Evolutionary conservation across 139 green algal species (phyloP).

Genomic region (Chlamydomonas sp.): DNA sequence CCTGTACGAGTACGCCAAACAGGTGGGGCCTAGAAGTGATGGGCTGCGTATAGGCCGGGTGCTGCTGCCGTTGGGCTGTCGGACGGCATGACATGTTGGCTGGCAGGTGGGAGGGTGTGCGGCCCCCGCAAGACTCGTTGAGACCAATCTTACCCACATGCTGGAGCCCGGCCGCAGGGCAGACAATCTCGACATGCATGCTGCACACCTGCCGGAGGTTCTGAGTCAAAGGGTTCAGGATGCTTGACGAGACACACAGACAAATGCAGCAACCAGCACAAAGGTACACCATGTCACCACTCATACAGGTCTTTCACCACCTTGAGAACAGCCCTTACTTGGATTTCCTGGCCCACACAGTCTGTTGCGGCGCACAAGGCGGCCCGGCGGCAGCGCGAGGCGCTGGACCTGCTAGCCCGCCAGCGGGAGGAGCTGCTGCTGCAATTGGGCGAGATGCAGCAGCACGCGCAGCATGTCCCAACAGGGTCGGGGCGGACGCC

Average conservation of each 20-base stretch:
- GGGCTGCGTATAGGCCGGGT: constrained; percentile 5
- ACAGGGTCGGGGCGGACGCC: too few species aligned
- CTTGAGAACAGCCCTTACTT: not conserved
- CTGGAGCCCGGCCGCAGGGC: too few species aligned
- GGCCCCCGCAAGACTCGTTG: too few species aligned
- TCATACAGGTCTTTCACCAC: not conserved
- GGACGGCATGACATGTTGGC: not conserved
- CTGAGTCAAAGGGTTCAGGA: too few species aligned
- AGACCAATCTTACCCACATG: too few species aligned
- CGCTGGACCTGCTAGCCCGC: not conserved
- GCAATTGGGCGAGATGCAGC: not conserved
- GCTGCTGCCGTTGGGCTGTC: not conserved
- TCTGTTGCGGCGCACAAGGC: constrained; percentile 2
- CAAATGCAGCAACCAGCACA: not conserved
- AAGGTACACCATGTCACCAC: not conserved
- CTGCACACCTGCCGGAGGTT: too few species aligned
- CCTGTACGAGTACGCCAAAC: constrained; percentile 93
- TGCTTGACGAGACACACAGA: too few species aligned
- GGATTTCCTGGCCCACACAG: not conserved
- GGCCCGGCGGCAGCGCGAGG: too few species aligned
- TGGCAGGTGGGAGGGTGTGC: not conserved
- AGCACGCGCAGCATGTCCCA: too few species aligned
- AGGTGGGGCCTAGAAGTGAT: not conserved
- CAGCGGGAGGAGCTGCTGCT: too few species aligned
- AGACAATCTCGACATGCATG: too few species aligned